phyloP scores from a whole-genome alignment of 2,329 filamentous ascomycete species.

The Chaetomiaceae sp. region DNA sequence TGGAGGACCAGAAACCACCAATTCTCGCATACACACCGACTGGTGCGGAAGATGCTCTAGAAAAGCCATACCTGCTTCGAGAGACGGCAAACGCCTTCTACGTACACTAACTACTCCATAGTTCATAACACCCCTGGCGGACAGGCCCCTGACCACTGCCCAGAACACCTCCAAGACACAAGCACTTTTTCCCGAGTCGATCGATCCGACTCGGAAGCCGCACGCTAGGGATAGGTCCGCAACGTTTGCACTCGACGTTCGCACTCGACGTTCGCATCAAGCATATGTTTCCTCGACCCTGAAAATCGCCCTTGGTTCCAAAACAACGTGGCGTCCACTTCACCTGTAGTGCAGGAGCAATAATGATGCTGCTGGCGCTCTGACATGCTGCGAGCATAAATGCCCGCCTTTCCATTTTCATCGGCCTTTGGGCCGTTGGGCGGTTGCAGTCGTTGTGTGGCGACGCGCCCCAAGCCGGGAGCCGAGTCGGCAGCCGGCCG shows the following conservation, averaged over 20 bases:
- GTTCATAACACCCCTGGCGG: not conserved
- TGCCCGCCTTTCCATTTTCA: constrained; percentile 8
- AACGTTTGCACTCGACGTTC: not conserved
- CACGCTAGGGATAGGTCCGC: not conserved
- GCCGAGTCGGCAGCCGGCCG: constrained; percentile 15
- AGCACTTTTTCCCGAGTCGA: constrained; percentile 13
- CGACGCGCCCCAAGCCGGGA: constrained; percentile 5
- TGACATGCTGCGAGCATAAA: not conserved
- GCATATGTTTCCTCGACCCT: not conserved
- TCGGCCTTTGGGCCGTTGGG: constrained; percentile 2
- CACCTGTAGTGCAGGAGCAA: not conserved
- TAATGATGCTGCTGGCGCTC: not conserved
- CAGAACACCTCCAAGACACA: constrained; percentile 1
- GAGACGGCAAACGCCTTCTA: not conserved
- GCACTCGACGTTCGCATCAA: constrained; percentile 11
- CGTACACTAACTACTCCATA: too few relatives aligned
- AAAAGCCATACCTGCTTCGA: too few relatives aligned
- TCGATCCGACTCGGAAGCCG: constrained; percentile 13
- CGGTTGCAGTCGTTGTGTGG: constrained; percentile 10
- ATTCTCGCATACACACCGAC: not conserved
- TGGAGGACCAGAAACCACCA: constrained; percentile 5
- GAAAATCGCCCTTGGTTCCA: not conserved
- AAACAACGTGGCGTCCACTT: not conserved
- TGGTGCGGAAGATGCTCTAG: not conserved
- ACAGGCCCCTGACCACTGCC: not conserved